phyloP scores from a whole-genome alignment of 306 rosid genomes.

The Pterocarpus macrocarpus region DNA sequence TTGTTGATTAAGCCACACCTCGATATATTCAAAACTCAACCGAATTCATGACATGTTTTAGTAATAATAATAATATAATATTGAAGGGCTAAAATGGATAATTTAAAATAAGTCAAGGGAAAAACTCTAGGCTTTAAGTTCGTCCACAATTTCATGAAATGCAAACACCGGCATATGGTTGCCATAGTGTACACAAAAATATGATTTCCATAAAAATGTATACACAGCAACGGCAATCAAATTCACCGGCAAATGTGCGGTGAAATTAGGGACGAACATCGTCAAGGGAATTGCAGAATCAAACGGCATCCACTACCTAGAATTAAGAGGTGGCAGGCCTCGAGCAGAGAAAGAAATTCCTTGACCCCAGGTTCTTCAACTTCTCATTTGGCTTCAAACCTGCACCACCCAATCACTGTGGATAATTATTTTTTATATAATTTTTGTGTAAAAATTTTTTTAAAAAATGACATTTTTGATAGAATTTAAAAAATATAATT shows the following conservation, averaged over 20 bases:
- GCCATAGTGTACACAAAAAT: not conserved
- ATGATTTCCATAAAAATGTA: not conserved
- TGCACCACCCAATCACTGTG: conserved; percentile 32
- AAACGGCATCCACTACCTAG: conserved; percentile 30
- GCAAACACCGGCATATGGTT: not conserved
- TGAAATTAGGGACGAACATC: conserved; percentile 34
- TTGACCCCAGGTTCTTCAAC: conserved; percentile 65
- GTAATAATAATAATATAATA: not conserved
- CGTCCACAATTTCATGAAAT: not conserved
- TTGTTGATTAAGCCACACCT: not conserved
- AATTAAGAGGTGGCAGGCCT: conserved; percentile 39
- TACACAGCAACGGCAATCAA: not conserved
- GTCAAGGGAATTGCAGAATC: conserved; percentile 27
- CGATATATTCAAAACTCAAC: not conserved
- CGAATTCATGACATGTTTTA: not conserved
- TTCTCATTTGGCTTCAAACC: conserved; percentile 66
- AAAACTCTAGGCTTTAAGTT: not conserved
- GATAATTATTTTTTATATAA: too few species aligned
- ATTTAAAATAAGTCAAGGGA: not conserved
- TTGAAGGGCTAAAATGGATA: not conserved
- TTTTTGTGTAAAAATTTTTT: too few species aligned
- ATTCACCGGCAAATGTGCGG: not conserved
- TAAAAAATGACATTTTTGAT: too few species aligned
- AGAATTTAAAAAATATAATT: too few species aligned
- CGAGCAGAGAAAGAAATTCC: conserved; percentile 72